Base-by-base conservation (phyloP, 768 basidiomycete species). In the Sarcomyxa edulis region DNA sequence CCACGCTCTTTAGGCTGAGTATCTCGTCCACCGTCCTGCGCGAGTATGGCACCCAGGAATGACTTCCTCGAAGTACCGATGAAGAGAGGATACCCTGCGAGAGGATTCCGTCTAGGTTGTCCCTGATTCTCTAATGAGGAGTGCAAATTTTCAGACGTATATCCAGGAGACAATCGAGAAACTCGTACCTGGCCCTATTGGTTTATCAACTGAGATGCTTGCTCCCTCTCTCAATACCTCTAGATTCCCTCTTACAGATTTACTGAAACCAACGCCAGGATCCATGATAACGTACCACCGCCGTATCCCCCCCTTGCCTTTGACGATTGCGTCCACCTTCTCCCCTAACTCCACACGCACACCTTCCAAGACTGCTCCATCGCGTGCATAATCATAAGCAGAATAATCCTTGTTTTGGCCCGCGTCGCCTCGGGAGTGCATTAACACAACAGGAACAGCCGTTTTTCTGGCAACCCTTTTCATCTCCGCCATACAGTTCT, bases 241-340 rank as follows among this genome's bases (percentile, higher is more conserved):
- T 23, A 91, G 47, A 58, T 95, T 94, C 4, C 74, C 89, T 20
- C 80, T 71, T 2, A 81, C 55, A 0, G 78, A 74, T 60, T 97
- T 97, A 59, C 93, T 95, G 58, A 97, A 99, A 23, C 96, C 95
- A 37, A 98, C 65, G 0, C 95, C 95, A 3, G 95, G 90, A 62
- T 97, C 96, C 18, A 84, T 72, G 37, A 97, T 72, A 45, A 97
- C 77, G 43, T 88, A 72, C 95, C 95, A 98, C 35, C 87, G 64
- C 40, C 88, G 69, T 7, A 98, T 60, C 1, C 92, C 89, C 1
- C 80, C 81, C 34, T 59, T 66, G 0, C 83, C 84, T 20, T 64
- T 69, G 16, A 96, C 71, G 18, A 85, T 75, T 7, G 55, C 49
- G 7, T 81, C 69, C 1, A 92, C 74, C 48, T 81, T 82, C 27